Evolutionary conservation across 148 eudicot genomes (phyloP).

Genomic region (Cornus controversa): DNA sequence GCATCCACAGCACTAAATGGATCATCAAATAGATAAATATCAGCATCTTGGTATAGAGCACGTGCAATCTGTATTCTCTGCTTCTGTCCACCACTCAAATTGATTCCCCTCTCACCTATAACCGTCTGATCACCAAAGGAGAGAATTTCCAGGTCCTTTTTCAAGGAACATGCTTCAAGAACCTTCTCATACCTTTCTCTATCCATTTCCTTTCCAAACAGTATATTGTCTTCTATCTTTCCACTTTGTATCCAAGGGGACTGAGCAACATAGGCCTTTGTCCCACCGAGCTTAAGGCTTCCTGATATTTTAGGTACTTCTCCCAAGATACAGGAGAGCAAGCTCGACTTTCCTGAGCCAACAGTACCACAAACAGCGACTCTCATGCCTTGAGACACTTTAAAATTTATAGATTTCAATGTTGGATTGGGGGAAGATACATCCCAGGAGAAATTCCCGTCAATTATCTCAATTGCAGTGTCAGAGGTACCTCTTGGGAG

Average conservation of each 20-base stretch:
- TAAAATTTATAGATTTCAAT: constrained; percentile 35
- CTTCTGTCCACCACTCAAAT: constrained; percentile 57
- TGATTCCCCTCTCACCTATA: constrained; percentile 53
- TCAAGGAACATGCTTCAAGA: constrained; percentile 44
- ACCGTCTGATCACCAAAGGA: constrained; percentile 43
- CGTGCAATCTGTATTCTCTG: constrained; percentile 52
- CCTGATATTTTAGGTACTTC: constrained; percentile 49
- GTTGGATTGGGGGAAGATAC: constrained; percentile 9
- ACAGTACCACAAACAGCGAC: constrained; percentile 49
- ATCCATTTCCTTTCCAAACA: constrained; percentile 49
- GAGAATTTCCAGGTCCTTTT: constrained; percentile 47
- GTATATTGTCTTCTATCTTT: constrained; percentile 48
- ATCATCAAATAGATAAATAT: constrained; percentile 49
- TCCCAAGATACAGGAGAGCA: constrained; percentile 53
- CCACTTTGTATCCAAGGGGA: constrained; percentile 60
- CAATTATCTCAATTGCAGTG: constrained; percentile 37
- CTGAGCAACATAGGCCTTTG: constrained; percentile 55
- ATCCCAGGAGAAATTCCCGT: constrained; percentile 55
- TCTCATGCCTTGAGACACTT: constrained; percentile 29
- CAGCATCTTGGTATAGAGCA: constrained; percentile 51
- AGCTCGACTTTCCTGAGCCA: constrained; percentile 61
- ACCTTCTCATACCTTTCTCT: constrained; percentile 30
- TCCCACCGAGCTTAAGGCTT: constrained; percentile 32
- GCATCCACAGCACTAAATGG: constrained; percentile 59
- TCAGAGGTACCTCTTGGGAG: constrained; percentile 33